These are phyloP conservation scores for Drosera spatulata DNA, from an alignment of 179 eudicot genomes.

Conservation along the genomic window DNA sequence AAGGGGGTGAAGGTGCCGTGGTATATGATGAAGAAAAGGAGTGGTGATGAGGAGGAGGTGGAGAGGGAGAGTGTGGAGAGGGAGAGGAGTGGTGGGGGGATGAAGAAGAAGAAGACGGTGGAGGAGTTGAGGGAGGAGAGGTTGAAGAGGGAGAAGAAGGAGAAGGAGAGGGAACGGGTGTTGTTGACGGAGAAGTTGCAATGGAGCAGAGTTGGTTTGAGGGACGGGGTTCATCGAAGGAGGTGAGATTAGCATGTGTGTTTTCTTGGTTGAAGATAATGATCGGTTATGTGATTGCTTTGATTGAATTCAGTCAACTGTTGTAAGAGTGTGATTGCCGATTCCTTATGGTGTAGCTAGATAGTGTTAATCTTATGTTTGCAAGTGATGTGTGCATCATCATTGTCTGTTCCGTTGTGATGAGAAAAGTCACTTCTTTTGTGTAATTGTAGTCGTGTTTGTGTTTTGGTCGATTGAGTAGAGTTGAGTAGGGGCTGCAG, in stretches of 20 bases:
- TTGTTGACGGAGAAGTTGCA: slow-evolving; percentile 31
- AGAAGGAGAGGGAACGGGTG: slow-evolving; percentile 68
- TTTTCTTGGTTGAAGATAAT: not conserved
- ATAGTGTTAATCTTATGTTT: too few relatives aligned
- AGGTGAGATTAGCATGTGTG: slow-evolving; percentile 10
- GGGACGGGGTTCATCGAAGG: slow-evolving; percentile 11
- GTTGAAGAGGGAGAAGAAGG: slow-evolving; percentile 71
- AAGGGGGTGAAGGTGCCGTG: slow-evolving; percentile 86
- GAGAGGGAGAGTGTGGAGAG: slow-evolving; percentile 10
- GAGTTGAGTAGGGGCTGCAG: too few relatives aligned
- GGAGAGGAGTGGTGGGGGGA: slow-evolving; percentile 70
- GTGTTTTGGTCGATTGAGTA: too few relatives aligned
- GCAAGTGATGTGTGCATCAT: too few relatives aligned
- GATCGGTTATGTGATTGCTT: too few relatives aligned
- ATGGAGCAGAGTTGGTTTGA: slow-evolving; percentile 10
- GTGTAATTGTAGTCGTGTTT: too few relatives aligned
- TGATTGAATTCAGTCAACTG: too few relatives aligned
- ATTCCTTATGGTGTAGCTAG: too few relatives aligned
- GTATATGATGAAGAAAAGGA: slow-evolving; percentile 40
- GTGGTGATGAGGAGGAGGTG: slow-evolving; percentile 8
- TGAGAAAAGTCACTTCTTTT: too few relatives aligned
- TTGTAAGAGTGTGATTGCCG: too few relatives aligned
- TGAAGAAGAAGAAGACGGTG: slow-evolving; percentile 47
- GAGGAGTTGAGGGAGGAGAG: slow-evolving; percentile 86
- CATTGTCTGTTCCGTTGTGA: too few relatives aligned